Base-by-base conservation (phyloP, 352 stramenopile genomes). In the Phytophthora pluvialis region DNA sequence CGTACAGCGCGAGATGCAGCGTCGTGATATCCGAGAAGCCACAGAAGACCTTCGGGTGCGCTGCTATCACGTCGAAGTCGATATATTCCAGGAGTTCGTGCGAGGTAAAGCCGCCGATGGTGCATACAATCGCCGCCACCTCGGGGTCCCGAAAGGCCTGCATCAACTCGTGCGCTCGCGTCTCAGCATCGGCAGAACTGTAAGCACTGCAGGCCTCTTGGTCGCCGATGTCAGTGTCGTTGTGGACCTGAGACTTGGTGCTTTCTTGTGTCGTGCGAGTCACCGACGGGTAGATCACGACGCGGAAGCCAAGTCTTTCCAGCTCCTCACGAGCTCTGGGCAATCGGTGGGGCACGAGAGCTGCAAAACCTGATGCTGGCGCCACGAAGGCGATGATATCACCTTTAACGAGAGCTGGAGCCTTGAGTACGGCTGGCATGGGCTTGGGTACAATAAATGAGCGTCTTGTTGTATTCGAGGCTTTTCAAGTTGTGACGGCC, bases 11-110 rank as follows among this genome's bases (percentile, higher is more conserved):
- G 4, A 83, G 60, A 64, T 89, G 80, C 33, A 91, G 55, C 44
- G 82, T 83, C 57, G 82, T 89, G 56, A 87, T 78, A 54, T 91
- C 78, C 9, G 74, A 91, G 65, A 76, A 86, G 11, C 78, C 82
- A 29, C 70, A 73, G 56, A 89, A 87, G 61, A 88, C 75, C 55
- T 71, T 89, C 1, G 80, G 76, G 56, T 87, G 38, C 3, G 53
- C 44, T 28, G 71, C 65, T 46, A 88, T 80, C 6, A 38, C 38
- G 7, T 73, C 67, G 61, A 89, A 88, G 67, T 89, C 75, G 21
- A 91, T 72, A 54, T 78, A 78, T 54, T 88, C 78, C 29, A 91
- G 61, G 5, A 89, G 28, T 51, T 89, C 80, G 54, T 91, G 80
- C 16, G 68, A 84, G 26, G 79, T 89, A 36, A 86, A 72, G 3